Conservation (phyloP, 495 filamentous ascomycete species). For the Penicillium canescens region DNA sequence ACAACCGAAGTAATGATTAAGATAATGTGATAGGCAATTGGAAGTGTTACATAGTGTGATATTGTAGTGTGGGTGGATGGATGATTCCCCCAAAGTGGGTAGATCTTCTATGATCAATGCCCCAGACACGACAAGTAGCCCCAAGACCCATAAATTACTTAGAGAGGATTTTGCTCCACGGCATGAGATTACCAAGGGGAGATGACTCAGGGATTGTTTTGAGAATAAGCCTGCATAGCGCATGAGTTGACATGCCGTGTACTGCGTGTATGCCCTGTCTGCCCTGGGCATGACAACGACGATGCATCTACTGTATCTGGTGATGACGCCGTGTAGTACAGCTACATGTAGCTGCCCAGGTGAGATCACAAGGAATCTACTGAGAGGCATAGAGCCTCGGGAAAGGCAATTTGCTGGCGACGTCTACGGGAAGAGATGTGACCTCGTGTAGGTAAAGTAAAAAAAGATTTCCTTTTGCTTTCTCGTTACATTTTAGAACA, state of each 20-base stretch:
- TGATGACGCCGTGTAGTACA: neutral
- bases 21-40: no score
- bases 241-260: neutral
- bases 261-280: no score
- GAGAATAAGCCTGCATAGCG: neutral
- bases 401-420: no score
- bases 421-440: no score
- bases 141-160: conserved; percentile 5
- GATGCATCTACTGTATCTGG: no score
- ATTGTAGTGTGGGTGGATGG: neutral
- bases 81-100: neutral
- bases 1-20: no score
- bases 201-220: neutral
- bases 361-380: no score
- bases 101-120: neutral
- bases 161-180: neutral
- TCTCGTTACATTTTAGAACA: conserved; percentile 31
- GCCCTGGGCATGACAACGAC: no score
- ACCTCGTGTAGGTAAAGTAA: conserved; percentile 8
- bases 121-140: conserved; percentile 1
- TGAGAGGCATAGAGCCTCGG: no score
- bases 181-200: neutral
- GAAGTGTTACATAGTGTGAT: neutral
- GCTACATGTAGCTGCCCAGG: neutral
- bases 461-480: conserved; percentile 34